Conservation (phyloP, 116 monocot species). For the Dioscorea cayenensis region DNA sequence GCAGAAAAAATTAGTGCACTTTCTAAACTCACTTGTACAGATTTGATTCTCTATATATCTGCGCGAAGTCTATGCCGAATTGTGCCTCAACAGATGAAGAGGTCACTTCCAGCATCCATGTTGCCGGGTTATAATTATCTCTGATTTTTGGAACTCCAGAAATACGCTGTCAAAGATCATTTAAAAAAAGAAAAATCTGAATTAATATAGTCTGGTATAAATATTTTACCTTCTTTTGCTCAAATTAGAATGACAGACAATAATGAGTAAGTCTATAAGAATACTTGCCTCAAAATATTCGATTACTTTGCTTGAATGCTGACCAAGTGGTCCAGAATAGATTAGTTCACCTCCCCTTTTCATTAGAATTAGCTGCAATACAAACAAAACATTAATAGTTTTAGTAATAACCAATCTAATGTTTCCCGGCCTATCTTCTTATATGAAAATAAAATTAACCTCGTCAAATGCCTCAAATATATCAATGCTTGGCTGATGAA, state of each 20-base stretch:
- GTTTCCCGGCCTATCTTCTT: too few relatives aligned
- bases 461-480: conserved; percentile 78
- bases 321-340: conserved; percentile 35
- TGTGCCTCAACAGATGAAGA: neutral
- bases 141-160: conserved; percentile 9
- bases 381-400: neutral
- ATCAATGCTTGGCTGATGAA: conserved; percentile 58
- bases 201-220: too few relatives aligned
- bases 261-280: neutral
- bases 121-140: conserved; percentile 3
- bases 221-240: too few relatives aligned
- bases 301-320: conserved; percentile 29
- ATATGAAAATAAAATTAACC: conserved; percentile 17
- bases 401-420: too few relatives aligned
- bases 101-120: conserved; percentile 9
- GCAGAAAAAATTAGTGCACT: neutral
- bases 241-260: too few relatives aligned
- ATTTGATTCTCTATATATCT: neutral
- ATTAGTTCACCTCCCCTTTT: conserved; percentile 43
- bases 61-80: conserved; percentile 1
- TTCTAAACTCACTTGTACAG: neutral
- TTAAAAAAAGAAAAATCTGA: too few relatives aligned
- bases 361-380: conserved; percentile 32
- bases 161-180: neutral
- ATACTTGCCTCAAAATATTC: conserved; percentile 39